Evolutionary conservation across 148 eudicot species (phyloP), one percentile per base, ranked within the genome.

Genomic region (Camellia sinensis): DNA sequence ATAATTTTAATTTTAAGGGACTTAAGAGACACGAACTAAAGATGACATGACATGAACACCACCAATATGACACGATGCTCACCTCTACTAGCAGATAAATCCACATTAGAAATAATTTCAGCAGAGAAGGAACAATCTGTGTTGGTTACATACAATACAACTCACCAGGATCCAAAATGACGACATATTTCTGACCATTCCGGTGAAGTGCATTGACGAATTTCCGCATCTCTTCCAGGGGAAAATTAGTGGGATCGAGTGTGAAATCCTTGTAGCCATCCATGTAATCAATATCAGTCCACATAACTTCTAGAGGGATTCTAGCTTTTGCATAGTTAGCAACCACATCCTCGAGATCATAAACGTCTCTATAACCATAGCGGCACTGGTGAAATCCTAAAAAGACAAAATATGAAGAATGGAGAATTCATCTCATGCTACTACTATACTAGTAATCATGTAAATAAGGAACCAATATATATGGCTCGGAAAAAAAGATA

Each of bases 221-320:
- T 61, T 77, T 80, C 60, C 77, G 83, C 97, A 95, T 88, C 85
- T 86, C 80, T 12, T 88, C 79, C 7, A 83, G 40, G 17, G 96
- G 98, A 72, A 86, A 95, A 19, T 93, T 90, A 21, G 87, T 73
- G 54, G 98, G 98, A 77, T 94, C 97, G 43, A 94, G 83, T 14
- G 92, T 94, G 83, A 94, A 94, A 80, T 90, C 97, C 86, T 94
- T 94, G 74, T 73, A 94, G 40, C 75, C 94, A 64, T 94, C 94
- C 98, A 94, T 94, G 86, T 91, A 88, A 81, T 94, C 94, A 67
- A 92, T 92, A 77, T 94, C 98, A 48, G 97, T 86, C 98, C 97
- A 94, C 83, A 94, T 94, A 74, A 85, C 94, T 46, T 92, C 98
- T 13, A 94, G 82, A 2, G 97, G 98, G 46, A 94, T 92, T 71